These are phyloP conservation scores for Imleria badia DNA, from an alignment of 768 basidiomycete species.

Conservation along the genomic window DNA sequence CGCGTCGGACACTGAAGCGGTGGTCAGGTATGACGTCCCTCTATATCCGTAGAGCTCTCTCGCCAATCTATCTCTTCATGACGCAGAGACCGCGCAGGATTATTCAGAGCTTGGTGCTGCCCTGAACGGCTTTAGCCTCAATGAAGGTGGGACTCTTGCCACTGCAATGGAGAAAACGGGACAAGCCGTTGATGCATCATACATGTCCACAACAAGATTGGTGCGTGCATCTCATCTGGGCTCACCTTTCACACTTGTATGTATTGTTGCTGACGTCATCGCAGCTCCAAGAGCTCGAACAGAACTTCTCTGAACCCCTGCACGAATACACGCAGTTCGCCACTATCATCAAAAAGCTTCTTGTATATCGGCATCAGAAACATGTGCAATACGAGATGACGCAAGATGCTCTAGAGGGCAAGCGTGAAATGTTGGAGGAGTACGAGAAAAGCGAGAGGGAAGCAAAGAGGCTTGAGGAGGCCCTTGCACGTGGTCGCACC, in stretches of 20 bases:
- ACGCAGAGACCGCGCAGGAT: conserved; percentile 76
- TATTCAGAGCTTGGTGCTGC: conserved; percentile 89
- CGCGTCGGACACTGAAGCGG: conserved; percentile 85
- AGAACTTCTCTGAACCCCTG: conserved; percentile 93
- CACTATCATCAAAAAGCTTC: conserved; percentile 88
- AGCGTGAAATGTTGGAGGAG: conserved; percentile 82
- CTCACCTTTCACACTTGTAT: conserved; percentile 1
- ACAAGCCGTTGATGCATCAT: conserved; percentile 92
- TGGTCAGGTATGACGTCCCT: conserved; percentile 73
- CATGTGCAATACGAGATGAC: conserved; percentile 98
- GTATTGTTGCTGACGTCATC: conserved; percentile 7
- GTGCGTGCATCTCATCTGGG: conserved; percentile 43
- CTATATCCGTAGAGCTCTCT: conserved; percentile 1
- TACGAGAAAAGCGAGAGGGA: conserved; percentile 92
- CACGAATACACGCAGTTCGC: conserved; percentile 97
- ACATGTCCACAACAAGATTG: conserved; percentile 87
- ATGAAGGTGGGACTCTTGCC: conserved; percentile 73
- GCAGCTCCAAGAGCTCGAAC: conserved; percentile 91
- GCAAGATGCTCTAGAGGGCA: conserved; percentile 82
- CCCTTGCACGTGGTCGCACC: conserved; percentile 62
- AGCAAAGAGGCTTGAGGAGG: conserved; percentile 84
- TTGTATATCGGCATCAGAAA: conserved; percentile 95
- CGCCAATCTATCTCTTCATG: conserved; percentile 2
- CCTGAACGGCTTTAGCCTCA: conserved; percentile 90
- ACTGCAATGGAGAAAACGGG: conserved; percentile 93